These are phyloP conservation scores for Thermomucor indicae-seudaticae DNA, from an alignment of 371 early-diverging fungal genomes.

Conservation along the genomic window DNA sequence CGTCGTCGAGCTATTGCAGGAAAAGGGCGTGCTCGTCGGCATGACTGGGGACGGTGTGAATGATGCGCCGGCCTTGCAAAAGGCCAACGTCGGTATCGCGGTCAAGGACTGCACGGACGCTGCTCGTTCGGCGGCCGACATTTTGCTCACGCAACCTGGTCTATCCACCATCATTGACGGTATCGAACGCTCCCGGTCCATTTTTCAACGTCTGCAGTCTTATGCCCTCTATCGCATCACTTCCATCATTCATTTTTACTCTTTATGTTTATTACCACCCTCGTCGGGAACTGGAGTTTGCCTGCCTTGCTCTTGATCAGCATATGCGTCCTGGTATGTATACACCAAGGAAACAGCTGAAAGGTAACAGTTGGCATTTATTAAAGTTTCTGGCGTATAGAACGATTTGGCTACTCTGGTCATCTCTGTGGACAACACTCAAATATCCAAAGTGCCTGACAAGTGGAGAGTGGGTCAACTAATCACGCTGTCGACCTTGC, in stretches of 20 bases:
- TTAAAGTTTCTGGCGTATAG: slow-evolving; percentile 8
- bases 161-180: slow-evolving; percentile 89
- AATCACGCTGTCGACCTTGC: slow-evolving; percentile 70
- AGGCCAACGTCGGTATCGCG: slow-evolving; percentile 86
- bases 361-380: not conserved
- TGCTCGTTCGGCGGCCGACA: slow-evolving; percentile 94
- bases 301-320: slow-evolving; percentile 79
- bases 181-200: slow-evolving; percentile 78
- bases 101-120: slow-evolving; percentile 83
- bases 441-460: slow-evolving; percentile 82
- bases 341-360: not conserved
- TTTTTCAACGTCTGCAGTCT: slow-evolving; percentile 91
- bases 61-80: slow-evolving; percentile 89
- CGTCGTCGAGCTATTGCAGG: slow-evolving; percentile 70
- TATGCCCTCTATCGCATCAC: slow-evolving; percentile 93
- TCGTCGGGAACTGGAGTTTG: slow-evolving; percentile 78
- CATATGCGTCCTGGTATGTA: slow-evolving; percentile 70
- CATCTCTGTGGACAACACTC: slow-evolving; percentile 88
- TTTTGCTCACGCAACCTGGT: slow-evolving; percentile 86
- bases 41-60: slow-evolving; percentile 88
- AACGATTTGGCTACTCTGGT: slow-evolving; percentile 92
- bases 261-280: slow-evolving; percentile 87
- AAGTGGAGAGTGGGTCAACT: slow-evolving; percentile 93
- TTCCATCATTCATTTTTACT: slow-evolving; percentile 90
- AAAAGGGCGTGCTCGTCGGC: slow-evolving; percentile 62